phyloP scores from a whole-genome alignment of 2,329 filamentous ascomycete species.

The Ophiocordyceps camponoti-leonardi region DNA sequence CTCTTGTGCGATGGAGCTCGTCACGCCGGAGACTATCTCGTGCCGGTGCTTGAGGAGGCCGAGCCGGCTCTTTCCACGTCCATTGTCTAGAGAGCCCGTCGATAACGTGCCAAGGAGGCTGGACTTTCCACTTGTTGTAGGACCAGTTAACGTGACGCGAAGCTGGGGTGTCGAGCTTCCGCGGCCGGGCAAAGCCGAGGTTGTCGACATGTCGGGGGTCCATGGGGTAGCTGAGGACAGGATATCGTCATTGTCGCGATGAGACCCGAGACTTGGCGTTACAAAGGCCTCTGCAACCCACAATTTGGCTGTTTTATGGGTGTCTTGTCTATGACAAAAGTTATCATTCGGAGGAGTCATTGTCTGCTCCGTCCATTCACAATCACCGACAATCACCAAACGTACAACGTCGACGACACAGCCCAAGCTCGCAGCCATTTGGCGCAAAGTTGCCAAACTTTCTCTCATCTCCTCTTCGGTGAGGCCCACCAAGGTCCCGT shows the following conservation, averaged over 20 bases:
- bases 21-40: slow-evolving; percentile 80
- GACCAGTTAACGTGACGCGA: slow-evolving; percentile 72
- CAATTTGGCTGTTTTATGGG: slow-evolving; percentile 33
- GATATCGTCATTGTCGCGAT: background rate
- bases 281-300: slow-evolving; percentile 85
- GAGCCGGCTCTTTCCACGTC: slow-evolving; percentile 73
- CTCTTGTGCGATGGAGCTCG: slow-evolving; percentile 88
- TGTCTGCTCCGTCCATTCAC: slow-evolving; percentile 47
- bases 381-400: slow-evolving; percentile 70
- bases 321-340: slow-evolving; percentile 6
- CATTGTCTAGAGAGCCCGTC: slow-evolving; percentile 79
- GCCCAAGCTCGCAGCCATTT: slow-evolving; percentile 86
- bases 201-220: slow-evolving; percentile 1
- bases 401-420: slow-evolving; percentile 70
- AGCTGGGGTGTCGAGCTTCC: slow-evolving; percentile 54
- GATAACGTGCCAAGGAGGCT: slow-evolving; percentile 77
- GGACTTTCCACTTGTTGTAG: slow-evolving; percentile 84
- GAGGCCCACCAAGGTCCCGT: slow-evolving; percentile 77
- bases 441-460: slow-evolving; percentile 65
- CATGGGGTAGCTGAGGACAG: background rate
- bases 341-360: slow-evolving; percentile 12
- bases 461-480: slow-evolving; percentile 85
- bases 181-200: slow-evolving; percentile 15
- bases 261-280: slow-evolving; percentile 46
- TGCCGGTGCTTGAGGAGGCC: slow-evolving; percentile 85